These are phyloP conservation scores for Linnemannia schmuckeri DNA, from an alignment of 192 early-diverging fungal genomes.

Conservation along the genomic window DNA sequence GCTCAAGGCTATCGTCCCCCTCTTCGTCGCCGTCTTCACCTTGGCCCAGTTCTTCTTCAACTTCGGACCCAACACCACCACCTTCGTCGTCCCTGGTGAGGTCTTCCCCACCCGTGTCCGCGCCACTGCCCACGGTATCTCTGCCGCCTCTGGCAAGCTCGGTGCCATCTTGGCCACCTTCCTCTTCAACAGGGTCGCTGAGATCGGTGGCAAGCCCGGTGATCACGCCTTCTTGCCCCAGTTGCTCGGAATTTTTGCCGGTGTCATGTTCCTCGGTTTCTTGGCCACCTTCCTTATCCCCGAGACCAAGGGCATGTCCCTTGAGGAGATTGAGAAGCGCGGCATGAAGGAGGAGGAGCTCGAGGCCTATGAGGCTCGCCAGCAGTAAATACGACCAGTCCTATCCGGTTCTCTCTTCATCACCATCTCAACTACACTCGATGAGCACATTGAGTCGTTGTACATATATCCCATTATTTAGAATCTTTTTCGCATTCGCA, in stretches of 20 bases:
- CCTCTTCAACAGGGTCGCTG: slow-evolving; percentile 68
- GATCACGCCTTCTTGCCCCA: slow-evolving; percentile 66
- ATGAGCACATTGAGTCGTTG: background rate
- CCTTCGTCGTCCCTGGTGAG: slow-evolving; percentile 83
- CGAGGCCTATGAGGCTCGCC: background rate
- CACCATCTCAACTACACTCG: slow-evolving; percentile 1
- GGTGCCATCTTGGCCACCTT: slow-evolving; percentile 79
- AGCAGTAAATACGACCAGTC: background rate
- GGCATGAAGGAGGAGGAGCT: slow-evolving; percentile 6
- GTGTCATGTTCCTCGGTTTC: slow-evolving; percentile 67
- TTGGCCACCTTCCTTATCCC: slow-evolving; percentile 76
- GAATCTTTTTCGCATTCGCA: slow-evolving; percentile 3
- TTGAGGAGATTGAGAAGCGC: slow-evolving; percentile 76
- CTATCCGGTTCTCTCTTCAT: background rate
- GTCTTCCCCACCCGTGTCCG: slow-evolving; percentile 83
- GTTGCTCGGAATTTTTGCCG: slow-evolving; percentile 69
- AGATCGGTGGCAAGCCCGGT: slow-evolving; percentile 58
- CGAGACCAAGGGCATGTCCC: slow-evolving; percentile 78
- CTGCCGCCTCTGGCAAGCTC: slow-evolving; percentile 81
- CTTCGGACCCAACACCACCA: slow-evolving; percentile 86
- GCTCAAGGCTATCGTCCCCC: slow-evolving; percentile 66
- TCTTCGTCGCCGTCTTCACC: slow-evolving; percentile 70
- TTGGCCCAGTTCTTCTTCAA: slow-evolving; percentile 78
- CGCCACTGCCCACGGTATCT: slow-evolving; percentile 84
- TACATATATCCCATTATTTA: slow-evolving; percentile 27